These are phyloP conservation scores for Boletellus sp. DNA, from an alignment of 768 basidiomycete genomes.

Conservation along the genomic window DNA sequence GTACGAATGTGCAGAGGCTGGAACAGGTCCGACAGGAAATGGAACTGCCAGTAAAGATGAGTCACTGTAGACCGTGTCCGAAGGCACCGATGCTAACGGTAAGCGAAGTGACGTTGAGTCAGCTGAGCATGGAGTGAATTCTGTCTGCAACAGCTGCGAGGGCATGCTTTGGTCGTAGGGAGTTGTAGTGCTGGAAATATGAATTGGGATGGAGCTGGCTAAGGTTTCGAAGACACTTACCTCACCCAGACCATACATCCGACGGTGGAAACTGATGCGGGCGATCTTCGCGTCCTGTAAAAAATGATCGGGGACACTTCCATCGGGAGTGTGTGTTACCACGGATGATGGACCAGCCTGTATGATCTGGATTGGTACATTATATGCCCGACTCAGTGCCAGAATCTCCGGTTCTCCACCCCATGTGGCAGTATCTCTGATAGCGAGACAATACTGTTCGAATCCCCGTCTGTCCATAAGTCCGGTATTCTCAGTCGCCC, in stretches of 20 bases:
- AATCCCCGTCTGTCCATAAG: constrained; percentile 69
- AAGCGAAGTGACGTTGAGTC: constrained; percentile 1
- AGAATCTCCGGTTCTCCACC: constrained; percentile 97
- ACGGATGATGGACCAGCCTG: constrained; percentile 79
- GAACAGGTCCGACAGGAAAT: not conserved
- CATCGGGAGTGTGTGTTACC: constrained; percentile 73
- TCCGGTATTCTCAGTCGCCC: constrained; percentile 55
- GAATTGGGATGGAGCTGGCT: constrained; percentile 3
- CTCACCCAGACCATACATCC: constrained; percentile 95
- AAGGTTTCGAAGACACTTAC: constrained; percentile 41
- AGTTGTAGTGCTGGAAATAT: constrained; percentile 76
- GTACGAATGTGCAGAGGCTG: not conserved
- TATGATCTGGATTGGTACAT: constrained; percentile 85
- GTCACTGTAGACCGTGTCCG: not conserved
- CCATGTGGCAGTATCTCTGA: constrained; percentile 88
- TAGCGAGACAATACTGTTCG: constrained; percentile 67
- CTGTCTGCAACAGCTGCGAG: constrained; percentile 28
- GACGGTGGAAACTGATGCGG: constrained; percentile 86
- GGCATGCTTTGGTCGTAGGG: constrained; percentile 56
- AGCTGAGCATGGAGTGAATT: constrained; percentile 30
- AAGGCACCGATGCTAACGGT: not conserved
- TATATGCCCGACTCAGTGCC: constrained; percentile 77
- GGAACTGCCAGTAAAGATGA: no score
- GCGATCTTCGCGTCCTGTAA: constrained; percentile 40
- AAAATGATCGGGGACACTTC: constrained; percentile 25